phyloP scores from a whole-genome alignment of 2,329 filamentous ascomycete species.

The Phialophora tarda region DNA sequence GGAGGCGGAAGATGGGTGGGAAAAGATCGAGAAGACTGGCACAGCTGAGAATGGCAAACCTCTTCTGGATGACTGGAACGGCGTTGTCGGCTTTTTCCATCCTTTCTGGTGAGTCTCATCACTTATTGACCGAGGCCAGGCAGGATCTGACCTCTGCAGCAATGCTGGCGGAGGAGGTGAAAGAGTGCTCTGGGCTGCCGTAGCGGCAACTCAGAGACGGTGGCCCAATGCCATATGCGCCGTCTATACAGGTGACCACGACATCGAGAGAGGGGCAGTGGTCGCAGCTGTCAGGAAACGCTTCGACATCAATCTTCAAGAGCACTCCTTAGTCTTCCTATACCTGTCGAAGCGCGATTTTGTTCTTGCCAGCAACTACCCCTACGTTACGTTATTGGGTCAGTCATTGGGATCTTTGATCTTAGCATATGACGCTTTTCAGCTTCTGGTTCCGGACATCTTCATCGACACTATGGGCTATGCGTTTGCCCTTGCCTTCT shows the following conservation, averaged over 20 bases:
- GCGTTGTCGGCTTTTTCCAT: slow-evolving; percentile 94
- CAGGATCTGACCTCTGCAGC: slow-evolving; percentile 53
- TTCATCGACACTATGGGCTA: slow-evolving; percentile 99
- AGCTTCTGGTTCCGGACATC: slow-evolving; percentile 87
- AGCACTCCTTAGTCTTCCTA: slow-evolving; percentile 82
- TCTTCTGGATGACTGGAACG: slow-evolving; percentile 70
- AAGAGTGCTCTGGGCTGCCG: slow-evolving; percentile 93
- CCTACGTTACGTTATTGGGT: slow-evolving; percentile 89
- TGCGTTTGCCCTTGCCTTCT: slow-evolving; percentile 83
- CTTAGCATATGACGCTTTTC: slow-evolving; percentile 89
- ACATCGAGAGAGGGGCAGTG: slow-evolving; percentile 79
- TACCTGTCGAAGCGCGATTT: slow-evolving; percentile 88
- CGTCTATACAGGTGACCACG: slow-evolving; percentile 95
- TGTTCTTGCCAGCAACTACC: slow-evolving; percentile 86
- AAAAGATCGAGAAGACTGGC: slow-evolving; percentile 65
- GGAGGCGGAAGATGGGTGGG: slow-evolving; percentile 66
- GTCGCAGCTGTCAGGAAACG: slow-evolving; percentile 77
- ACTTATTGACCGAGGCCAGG: neutral
- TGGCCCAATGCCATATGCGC: slow-evolving; percentile 89
- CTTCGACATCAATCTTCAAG: slow-evolving; percentile 89
- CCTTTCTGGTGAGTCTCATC: slow-evolving; percentile 77
- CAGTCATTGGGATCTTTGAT: slow-evolving; percentile 88
- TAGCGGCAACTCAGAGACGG: slow-evolving; percentile 83
- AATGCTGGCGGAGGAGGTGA: slow-evolving; percentile 97
- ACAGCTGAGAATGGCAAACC: slow-evolving; percentile 51